A percentile compares a stretch with the other conserved stretches of the same genome.
These are phyloP conservation scores for Ilex asprella DNA, from an alignment of 257 asterid species.

Conservation along the genomic window DNA sequence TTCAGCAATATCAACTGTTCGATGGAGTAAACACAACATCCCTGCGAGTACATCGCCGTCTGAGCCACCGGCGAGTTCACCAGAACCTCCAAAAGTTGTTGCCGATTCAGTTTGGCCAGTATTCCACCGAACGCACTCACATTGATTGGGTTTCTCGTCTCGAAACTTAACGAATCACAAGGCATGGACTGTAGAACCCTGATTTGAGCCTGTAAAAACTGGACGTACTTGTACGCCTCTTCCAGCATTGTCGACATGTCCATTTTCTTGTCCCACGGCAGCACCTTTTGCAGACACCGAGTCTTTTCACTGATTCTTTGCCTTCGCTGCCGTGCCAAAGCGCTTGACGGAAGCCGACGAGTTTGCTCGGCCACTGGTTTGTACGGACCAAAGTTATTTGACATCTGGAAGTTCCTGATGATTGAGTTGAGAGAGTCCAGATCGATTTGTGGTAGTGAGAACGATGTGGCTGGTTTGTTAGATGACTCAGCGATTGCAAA, in stretches of 20 bases:
- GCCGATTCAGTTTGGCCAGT: conserved; percentile 48
- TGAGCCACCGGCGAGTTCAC: conserved; percentile 65
- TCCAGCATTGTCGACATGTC: conserved; percentile 66
- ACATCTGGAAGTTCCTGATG: neutral
- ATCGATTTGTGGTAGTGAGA: neutral
- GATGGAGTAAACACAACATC: conserved; percentile 52
- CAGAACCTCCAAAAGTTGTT: conserved; percentile 54
- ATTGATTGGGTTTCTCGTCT: neutral
- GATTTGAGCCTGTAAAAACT: conserved; percentile 68
- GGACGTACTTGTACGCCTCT: conserved; percentile 71
- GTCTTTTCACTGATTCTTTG: conserved; percentile 50
- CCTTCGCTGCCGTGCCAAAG: conserved; percentile 11
- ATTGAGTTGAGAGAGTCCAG: neutral
- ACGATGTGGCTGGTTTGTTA: neutral
- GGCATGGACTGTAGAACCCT: conserved; percentile 67
- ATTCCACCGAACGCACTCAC: conserved; percentile 13
- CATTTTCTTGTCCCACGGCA: conserved; percentile 58
- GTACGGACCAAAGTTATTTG: neutral
- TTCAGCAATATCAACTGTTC: conserved; percentile 46
- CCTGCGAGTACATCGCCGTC: conserved; percentile 40
- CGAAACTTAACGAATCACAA: neutral
- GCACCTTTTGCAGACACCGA: conserved; percentile 37
- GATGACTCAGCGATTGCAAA: neutral
- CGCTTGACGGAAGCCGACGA: neutral
- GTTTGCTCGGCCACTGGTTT: neutral